Base-by-base conservation (phyloP, 2,329 filamentous ascomycete species). In the Daldinia sp. region DNA sequence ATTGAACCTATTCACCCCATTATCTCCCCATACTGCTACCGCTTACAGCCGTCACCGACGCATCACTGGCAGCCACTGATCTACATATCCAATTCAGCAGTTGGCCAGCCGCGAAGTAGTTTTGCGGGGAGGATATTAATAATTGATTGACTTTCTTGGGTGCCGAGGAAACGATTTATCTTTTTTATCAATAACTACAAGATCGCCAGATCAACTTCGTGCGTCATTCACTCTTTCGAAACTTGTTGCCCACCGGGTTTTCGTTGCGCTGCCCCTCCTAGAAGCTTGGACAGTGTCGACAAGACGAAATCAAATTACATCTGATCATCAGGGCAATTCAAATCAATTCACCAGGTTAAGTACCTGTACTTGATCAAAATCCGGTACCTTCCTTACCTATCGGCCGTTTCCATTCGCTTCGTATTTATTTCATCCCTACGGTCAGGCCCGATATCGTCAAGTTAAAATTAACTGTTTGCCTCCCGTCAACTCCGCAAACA, bases 1-100 rank as follows among this genome's bases (percentile, higher is more conserved):
- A 65, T 57, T 58, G 39, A 56, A 43, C 43, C 50, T 50, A 48
- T 53, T 52, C 41, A 34, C 39, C 55, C 55, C 48, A 35, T 56
- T 61, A 50, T 27, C 39, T 45, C 27, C 48, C 32, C 32, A 35
- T 35, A 35, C 21, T n/a, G 21, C 52, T 35, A 35, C 21, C 19
- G 21, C 52, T 43, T 55, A 29, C 51, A 27, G n/a, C 19, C 53
- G 52, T 55, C 60, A 57, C 56, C 52, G 29, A 50, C 35, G 35
- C 52, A 63, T 55, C 52, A 63, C 52, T 63, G 47, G 29, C 41
- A 25, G 41, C 25, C 35, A 45, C 51, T 39, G 55, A 63, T 59
- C 63, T 57, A 45, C 62, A 35, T 45, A 49, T 47, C 37, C 7
- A 58, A 52, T 50, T 57, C 48, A 23, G 19, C 25, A 30, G 47